phyloP scores from a whole-genome alignment of 192 early-diverging fungal species.

The Coemansia sp. region DNA sequence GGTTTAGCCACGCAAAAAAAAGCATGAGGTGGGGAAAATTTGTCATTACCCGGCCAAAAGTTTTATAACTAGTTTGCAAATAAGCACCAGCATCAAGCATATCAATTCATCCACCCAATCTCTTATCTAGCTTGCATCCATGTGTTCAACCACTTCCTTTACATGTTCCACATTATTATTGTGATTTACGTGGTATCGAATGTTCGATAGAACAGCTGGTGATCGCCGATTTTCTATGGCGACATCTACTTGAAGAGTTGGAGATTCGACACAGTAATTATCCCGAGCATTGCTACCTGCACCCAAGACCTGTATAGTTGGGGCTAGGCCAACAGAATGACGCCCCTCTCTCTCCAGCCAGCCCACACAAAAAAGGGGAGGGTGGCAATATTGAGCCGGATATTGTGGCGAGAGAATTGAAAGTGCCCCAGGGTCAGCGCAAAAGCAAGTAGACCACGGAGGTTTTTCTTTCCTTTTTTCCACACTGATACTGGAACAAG shows the following conservation, averaged over 20 bases:
- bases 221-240: slow-evolving; percentile 2
- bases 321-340: neutral
- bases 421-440: neutral
- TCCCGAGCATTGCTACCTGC: neutral
- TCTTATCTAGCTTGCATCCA: neutral
- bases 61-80: neutral
- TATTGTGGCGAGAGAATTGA: neutral
- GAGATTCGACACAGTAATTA: neutral
- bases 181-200: neutral
- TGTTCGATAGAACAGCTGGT: neutral
- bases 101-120: neutral
- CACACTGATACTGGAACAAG: neutral
- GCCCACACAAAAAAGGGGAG: neutral
- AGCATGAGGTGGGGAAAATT: neutral
- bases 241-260: neutral
- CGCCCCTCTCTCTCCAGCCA: neutral
- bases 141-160: neutral
- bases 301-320: neutral
- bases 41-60: neutral
- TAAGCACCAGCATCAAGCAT: neutral
- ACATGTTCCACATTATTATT: neutral
- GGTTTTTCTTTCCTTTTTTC: neutral
- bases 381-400: neutral
- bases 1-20: neutral
- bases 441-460: neutral